These are phyloP conservation scores for Rhodotorula kratochvilovae DNA, from an alignment of 768 basidiomycete species.

Conservation along the genomic window DNA sequence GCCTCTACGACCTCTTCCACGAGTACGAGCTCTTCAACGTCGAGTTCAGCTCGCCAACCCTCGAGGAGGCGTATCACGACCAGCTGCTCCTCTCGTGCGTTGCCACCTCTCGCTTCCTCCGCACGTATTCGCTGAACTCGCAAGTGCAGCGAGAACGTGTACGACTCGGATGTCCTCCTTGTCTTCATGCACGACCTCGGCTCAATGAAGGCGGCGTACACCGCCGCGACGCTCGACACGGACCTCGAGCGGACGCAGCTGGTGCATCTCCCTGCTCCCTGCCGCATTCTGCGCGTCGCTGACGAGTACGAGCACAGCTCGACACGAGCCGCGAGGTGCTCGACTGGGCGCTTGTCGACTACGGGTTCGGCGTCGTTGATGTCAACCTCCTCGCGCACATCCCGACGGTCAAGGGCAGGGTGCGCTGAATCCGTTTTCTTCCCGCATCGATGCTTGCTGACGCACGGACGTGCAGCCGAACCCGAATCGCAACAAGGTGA, in stretches of 20 bases:
- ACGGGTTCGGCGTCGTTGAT: constrained; percentile 73
- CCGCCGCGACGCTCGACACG: constrained; percentile 53
- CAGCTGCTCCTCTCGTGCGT: constrained; percentile 87
- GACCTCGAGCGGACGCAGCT: constrained; percentile 77
- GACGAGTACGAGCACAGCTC: constrained; percentile 56
- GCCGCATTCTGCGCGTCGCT: constrained; percentile 8
- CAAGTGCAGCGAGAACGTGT: constrained; percentile 64
- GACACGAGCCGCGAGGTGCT: constrained; percentile 78
- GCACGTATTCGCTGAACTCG: too few species aligned
- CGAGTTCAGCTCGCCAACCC: constrained; percentile 47
- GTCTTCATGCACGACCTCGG: constrained; percentile 94
- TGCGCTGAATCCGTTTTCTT: not conserved
- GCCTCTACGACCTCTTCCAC: constrained; percentile 75
- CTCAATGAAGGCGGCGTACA: constrained; percentile 75
- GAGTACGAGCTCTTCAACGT: constrained; percentile 60
- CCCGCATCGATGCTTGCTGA: constrained; percentile 46
- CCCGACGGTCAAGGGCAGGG: constrained; percentile 36
- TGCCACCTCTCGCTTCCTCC: too few species aligned
- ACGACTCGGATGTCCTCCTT: constrained; percentile 66
- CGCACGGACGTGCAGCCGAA: constrained; percentile 43
- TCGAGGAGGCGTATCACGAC: constrained; percentile 68
- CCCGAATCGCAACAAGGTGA: constrained; percentile 34
- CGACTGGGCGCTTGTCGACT: constrained; percentile 61
- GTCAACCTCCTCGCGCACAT: constrained; percentile 63
- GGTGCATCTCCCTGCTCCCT: constrained; percentile 52